Evolutionary conservation across 2,329 filamentous ascomycete species (phyloP), one percentile per base, ranked within the genome.

Genomic region (Fusarium sp.): DNA sequence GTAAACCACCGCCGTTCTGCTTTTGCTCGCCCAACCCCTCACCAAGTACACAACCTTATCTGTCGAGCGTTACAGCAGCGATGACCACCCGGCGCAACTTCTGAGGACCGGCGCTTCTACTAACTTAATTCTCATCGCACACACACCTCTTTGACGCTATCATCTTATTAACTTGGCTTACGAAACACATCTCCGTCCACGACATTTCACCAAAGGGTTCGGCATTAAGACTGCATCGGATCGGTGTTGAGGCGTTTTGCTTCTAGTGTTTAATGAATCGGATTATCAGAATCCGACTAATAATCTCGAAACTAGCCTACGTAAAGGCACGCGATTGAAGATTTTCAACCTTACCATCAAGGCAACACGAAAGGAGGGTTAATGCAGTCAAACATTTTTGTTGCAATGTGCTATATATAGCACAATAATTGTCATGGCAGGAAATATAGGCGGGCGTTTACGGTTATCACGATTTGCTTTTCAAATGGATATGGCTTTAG

Each of bases 181-280:
- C 50, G 67, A 67, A 71, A 53, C 54, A 70, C 56, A 71, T 68
- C 53, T 53, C 63, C 58, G 67, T 65, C 70, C 54, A 70, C 59
- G 49, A 70, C 60, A 50, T 59, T 59, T 59, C 64, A 47, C 48
- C 55, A 58, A 60, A 66, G 63, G 66, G 58, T 64, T 67, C 72
- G 61, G 72, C 72, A 76, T 75, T 51, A 74, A 74, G 63, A 75
- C 67, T 74, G 74, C 76, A 78, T 78, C 67, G 52, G 57, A 75
- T 65, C 51, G 76, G 76, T 73, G 76, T 78, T 75, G 54, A 52
- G 70, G 71, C 58, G 63, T 72, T 72, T 73, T 66, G 58, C 52
- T 72, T 68, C 65, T 53, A 68, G 33, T 57, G 52, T 57, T 56
- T 63, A 64, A 66, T 67, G 51, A 37, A 56, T 55, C 54, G 67